Evolutionary conservation across 1,284 basidiomycete genomes (phyloP).

Genomic region (Lentinula novae-zelandiae): DNA sequence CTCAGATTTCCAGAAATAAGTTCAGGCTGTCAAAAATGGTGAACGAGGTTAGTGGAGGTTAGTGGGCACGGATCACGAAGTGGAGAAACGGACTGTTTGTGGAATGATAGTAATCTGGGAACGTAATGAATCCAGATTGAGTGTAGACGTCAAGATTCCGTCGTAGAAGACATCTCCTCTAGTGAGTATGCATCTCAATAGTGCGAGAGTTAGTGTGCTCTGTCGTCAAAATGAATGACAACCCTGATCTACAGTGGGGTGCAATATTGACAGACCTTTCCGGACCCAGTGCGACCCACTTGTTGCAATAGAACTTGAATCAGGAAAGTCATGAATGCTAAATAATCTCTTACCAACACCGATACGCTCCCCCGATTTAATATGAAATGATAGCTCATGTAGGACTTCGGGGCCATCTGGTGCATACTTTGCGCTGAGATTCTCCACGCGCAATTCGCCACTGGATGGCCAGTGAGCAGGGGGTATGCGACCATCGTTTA

Average conservation of each 20-base stretch:
- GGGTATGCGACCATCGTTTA: slow-evolving; percentile 47
- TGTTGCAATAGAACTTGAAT: not conserved
- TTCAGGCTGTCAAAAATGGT: slow-evolving; percentile 49
- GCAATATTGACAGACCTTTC: slow-evolving; percentile 47
- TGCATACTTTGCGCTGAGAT: slow-evolving; percentile 57
- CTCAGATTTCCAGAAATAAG: slow-evolving; percentile 56
- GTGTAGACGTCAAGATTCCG: slow-evolving; percentile 34
- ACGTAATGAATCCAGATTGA: slow-evolving; percentile 66
- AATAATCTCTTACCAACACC: slow-evolving; percentile 44
- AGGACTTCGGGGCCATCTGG: slow-evolving; percentile 47
- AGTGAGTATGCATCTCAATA: slow-evolving; percentile 55
- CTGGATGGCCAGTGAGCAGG: slow-evolving; percentile 80
- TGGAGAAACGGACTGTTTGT: slow-evolving; percentile 32
- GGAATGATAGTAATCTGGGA: slow-evolving; percentile 62
- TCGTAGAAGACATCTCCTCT: slow-evolving; percentile 56
- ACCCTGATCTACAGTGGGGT: slow-evolving; percentile 21
- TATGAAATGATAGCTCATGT: slow-evolving; percentile 49
- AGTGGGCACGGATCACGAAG: slow-evolving; percentile 20
- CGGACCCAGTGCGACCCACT: slow-evolving; percentile 75
- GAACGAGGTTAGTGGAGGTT: slow-evolving; percentile 28
- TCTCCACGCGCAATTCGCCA: slow-evolving; percentile 62
- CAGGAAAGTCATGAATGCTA: not conserved
- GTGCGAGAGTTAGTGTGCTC: slow-evolving; percentile 46
- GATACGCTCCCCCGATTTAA: slow-evolving; percentile 58
- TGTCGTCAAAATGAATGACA: slow-evolving; percentile 17